Evolutionary conservation across 257 asterid genomes (phyloP), one percentile per base, ranked within the genome.

Genomic region (Solanum gracilifrons): DNA sequence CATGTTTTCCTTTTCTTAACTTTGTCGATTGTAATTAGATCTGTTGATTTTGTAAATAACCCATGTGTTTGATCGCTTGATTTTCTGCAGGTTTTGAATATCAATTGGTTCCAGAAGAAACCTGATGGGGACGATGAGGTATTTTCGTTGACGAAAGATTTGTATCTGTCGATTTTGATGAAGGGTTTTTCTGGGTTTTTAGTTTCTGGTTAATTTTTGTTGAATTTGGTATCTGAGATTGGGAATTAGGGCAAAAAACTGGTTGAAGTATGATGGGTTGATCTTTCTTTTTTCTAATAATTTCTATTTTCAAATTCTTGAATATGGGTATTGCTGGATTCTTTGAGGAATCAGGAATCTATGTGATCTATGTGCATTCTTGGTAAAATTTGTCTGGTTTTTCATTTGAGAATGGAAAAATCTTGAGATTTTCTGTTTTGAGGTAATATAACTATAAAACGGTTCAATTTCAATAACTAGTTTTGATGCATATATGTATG

Each of bases 81-180:
- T 87, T 37, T 60, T 43, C 68, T 21, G 48, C 48, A 93, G 98
- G 98, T 93, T 27, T 86, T 93, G 94, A 93, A 94, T 68, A 89
- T 95, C n/a, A 94, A 95, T 90, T 92, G 98, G 99, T 95, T 96
- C 88, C 97, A 91, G 94, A 96, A 93, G 94, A 95, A 95, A 86
- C 93, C 94, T 27, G 94, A 90, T 27, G 98, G 98, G 4, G 95
- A 95, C 87, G 98, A 96, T 69, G 97, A 95, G 98, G 99, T 95
- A 89, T 85, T 88, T 89, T 87, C 9, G 35, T 15, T 15, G n/a
- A 12, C 21, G 36, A 64, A 13, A 43, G 11, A 11, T 46, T 27
- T 48, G 41, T 46, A 16, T 32, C 20, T 39, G 33, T 43, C 11
- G 16, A 80, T 43, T 27, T 80, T 80, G 18, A 6, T 46, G 1